Evolutionary conservation across 306 rosid genomes (phyloP).

Genomic region (Sicyos baderoa): DNA sequence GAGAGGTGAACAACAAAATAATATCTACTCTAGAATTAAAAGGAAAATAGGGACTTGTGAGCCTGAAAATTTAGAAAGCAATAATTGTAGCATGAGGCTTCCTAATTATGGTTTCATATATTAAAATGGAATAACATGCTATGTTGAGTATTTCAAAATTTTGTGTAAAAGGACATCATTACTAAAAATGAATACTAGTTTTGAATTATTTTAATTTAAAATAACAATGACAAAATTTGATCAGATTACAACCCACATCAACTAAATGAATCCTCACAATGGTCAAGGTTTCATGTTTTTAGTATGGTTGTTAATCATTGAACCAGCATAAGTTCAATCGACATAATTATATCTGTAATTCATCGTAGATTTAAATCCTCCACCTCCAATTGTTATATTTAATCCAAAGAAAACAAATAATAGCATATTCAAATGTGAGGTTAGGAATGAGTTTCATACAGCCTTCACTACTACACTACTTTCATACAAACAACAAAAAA

Average conservation of each 20-base stretch:
- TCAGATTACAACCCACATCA: no score
- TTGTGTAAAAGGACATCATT: neutral
- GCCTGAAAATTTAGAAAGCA: neutral
- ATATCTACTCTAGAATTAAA: no score
- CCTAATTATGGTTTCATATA: neutral
- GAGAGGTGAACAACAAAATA: neutral
- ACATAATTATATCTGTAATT: no score
- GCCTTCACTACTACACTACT: slow-evolving; percentile 25
- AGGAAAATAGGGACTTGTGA: neutral
- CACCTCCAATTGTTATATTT: no score
- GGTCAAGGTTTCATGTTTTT: neutral
- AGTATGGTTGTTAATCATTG: neutral
- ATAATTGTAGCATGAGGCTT: neutral
- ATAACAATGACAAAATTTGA: neutral
- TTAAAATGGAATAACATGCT: slow-evolving; percentile 3
- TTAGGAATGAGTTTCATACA: neutral
- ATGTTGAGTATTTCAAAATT: neutral
- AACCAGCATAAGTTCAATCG: neutral
- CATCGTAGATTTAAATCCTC: no score
- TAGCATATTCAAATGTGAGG: no score
- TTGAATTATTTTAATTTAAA: neutral
- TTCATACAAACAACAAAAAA: slow-evolving; percentile 24
- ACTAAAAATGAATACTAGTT: neutral
- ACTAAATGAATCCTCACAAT: neutral
- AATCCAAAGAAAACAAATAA: no score